These are phyloP conservation scores for Fusarium nematophilum DNA, from an alignment of 2,329 filamentous ascomycete genomes.

Conservation along the genomic window DNA sequence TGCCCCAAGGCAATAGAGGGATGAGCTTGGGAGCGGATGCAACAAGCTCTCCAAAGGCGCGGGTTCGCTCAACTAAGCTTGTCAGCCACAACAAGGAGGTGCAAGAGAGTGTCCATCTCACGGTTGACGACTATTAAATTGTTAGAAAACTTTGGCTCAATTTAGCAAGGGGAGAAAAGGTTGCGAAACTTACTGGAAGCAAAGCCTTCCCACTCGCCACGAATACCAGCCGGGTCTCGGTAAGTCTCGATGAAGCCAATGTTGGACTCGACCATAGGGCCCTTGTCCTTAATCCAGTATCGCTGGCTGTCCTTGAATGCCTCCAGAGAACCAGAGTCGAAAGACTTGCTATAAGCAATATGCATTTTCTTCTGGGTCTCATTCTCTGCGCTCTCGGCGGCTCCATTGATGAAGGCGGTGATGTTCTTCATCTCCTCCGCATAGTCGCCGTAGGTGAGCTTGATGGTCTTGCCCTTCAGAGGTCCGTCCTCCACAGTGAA, in stretches of 20 bases:
- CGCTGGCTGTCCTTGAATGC: slow-evolving; percentile 85
- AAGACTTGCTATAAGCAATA: slow-evolving; percentile 78
- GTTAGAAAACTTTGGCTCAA: slow-evolving; percentile 31
- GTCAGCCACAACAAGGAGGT: slow-evolving; percentile 1
- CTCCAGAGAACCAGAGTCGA: slow-evolving; percentile 77
- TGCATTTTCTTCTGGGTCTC: slow-evolving; percentile 81
- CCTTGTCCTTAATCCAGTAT: slow-evolving; percentile 85
- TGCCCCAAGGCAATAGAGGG: slow-evolving; percentile 86
- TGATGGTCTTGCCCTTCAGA: slow-evolving; percentile 75
- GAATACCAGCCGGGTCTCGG: slow-evolving; percentile 81
- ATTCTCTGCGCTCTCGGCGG: slow-evolving; percentile 76
- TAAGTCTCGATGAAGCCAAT: slow-evolving; percentile 90
- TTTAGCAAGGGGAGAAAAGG: neutral
- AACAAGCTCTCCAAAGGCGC: slow-evolving; percentile 87
- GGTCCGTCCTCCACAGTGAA: slow-evolving; percentile 70
- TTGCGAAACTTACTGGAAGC: slow-evolving; percentile 63
- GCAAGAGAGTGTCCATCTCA: slow-evolving; percentile 31
- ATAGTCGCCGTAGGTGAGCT: slow-evolving; percentile 80
- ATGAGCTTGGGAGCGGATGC: slow-evolving; percentile 84
- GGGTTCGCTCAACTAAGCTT: slow-evolving; percentile 77
- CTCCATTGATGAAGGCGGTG: slow-evolving; percentile 73
- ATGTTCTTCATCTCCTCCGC: slow-evolving; percentile 77
- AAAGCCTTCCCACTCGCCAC: slow-evolving; percentile 89
- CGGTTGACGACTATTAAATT: slow-evolving; percentile 73
- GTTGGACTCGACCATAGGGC: slow-evolving; percentile 82